Evolutionary conservation across 129 eudicot species (phyloP).

Genomic region (Cynara cardunculus): DNA sequence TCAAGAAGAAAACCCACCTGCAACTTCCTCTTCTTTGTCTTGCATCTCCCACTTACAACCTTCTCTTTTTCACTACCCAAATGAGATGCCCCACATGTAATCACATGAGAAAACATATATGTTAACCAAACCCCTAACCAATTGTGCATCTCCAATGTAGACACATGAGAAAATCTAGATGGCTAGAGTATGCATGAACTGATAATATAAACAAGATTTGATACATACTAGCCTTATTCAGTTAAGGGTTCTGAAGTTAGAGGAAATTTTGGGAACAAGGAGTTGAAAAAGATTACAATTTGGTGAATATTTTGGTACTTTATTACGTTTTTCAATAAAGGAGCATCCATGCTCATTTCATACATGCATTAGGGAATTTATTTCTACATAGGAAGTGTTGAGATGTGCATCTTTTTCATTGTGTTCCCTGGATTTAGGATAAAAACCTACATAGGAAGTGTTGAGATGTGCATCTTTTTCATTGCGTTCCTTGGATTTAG

Average conservation of each 20-base stretch:
- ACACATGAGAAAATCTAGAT: too few relatives aligned
- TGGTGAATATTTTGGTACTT: slow-evolving; percentile 3
- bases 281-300: not conserved
- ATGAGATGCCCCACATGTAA: too few relatives aligned
- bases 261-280: not conserved
- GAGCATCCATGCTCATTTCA: slow-evolving; percentile 6
- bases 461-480: too few relatives aligned
- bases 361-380: not conserved
- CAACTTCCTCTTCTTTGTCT: too few relatives aligned
- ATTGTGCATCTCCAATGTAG: too few relatives aligned
- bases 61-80: not conserved
- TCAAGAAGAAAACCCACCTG: not conserved
- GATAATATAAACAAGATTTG: not conserved
- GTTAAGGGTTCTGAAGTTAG: slow-evolving; percentile 12
- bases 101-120: too few relatives aligned
- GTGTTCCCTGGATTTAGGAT: too few relatives aligned
- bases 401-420: too few relatives aligned
- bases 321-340: not conserved
- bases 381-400: too few relatives aligned
- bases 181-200: not conserved
- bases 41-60: not conserved
- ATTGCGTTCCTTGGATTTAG: too few relatives aligned
- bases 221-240: slow-evolving; percentile 12
- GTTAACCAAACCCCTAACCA: too few relatives aligned
- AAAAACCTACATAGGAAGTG: too few relatives aligned